Percentiles rank a stretch among this genome's conserved stretches.
These are phyloP conservation scores for Fusarium sp. DNA, from an alignment of 2,329 filamentous ascomycete genomes.

Conservation along the genomic window DNA sequence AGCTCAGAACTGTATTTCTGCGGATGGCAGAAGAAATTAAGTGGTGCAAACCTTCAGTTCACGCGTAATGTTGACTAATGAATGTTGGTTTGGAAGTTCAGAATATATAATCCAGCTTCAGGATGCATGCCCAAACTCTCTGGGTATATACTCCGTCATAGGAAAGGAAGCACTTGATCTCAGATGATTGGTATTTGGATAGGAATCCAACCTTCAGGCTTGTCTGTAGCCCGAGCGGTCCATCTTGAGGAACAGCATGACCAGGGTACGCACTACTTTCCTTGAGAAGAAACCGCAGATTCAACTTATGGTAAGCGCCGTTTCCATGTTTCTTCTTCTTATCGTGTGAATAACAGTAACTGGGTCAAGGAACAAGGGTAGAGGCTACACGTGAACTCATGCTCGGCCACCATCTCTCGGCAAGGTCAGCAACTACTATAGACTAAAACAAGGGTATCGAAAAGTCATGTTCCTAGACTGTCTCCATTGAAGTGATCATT, in stretches of 20 bases:
- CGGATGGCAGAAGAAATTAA: not conserved
- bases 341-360: not conserved
- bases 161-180: not conserved
- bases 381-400: not conserved
- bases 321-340: not conserved
- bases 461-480: too few species aligned
- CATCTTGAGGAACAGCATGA: not conserved
- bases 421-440: not conserved
- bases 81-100: not conserved
- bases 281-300: not conserved
- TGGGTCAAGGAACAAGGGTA: not conserved
- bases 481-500: not conserved
- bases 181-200: not conserved
- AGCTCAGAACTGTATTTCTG: not conserved
- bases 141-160: not conserved
- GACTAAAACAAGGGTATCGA: not conserved
- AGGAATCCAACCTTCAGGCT: not conserved
- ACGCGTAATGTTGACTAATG: not conserved
- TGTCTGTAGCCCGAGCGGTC: not conserved
- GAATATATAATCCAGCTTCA: not conserved
- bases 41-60: not conserved
- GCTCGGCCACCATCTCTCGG: not conserved
- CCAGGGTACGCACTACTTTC: not conserved
- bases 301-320: not conserved
- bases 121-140: too few species aligned